Conservation (phyloP, 805 yeast species). For the Isabelozyma rhagii region DNA sequence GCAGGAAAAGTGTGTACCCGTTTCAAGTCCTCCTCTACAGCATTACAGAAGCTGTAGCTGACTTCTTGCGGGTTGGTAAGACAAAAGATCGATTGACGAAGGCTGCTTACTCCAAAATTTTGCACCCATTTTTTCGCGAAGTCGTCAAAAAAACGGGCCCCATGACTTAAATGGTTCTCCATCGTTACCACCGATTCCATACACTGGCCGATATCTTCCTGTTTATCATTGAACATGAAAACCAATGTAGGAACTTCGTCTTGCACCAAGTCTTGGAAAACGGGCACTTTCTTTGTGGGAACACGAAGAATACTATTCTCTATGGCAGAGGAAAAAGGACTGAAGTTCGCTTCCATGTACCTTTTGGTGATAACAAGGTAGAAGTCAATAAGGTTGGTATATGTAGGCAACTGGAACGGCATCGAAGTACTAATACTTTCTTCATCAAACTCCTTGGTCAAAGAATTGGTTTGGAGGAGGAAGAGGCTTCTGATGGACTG, state of each 20-base stretch:
- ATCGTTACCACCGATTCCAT: constrained; percentile 17
- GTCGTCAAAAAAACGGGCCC: constrained; percentile 32
- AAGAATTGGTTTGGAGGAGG: not conserved
- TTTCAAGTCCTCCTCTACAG: constrained; percentile 27
- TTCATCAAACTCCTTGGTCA: not conserved
- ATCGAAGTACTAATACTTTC: constrained; percentile 7
- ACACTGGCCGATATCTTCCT: constrained; percentile 3
- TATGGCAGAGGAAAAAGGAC: constrained; percentile 4
- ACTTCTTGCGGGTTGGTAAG: constrained; percentile 21
- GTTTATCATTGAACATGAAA: constrained; percentile 24
- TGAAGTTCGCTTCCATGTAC: not conserved
- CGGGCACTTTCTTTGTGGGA: constrained; percentile 14
- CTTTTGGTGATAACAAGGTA: constrained; percentile 20
- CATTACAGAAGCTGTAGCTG: constrained; percentile 36
- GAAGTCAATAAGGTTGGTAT: constrained; percentile 33
- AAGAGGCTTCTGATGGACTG: not conserved
- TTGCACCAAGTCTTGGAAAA: constrained; percentile 21
- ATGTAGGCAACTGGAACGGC: constrained; percentile 38
- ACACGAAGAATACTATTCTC: constrained; percentile 7
- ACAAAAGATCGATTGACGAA: constrained; percentile 44
- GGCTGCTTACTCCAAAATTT: constrained; percentile 23
- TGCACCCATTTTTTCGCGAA: constrained; percentile 41
- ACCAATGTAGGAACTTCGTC: constrained; percentile 35
- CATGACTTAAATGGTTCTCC: constrained; percentile 16
- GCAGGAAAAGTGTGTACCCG: constrained; percentile 23